Evolutionary conservation across 2,329 filamentous ascomycete genomes (phyloP), one percentile per base, ranked within the genome.

Genomic region (Boeremia lycopersici): DNA sequence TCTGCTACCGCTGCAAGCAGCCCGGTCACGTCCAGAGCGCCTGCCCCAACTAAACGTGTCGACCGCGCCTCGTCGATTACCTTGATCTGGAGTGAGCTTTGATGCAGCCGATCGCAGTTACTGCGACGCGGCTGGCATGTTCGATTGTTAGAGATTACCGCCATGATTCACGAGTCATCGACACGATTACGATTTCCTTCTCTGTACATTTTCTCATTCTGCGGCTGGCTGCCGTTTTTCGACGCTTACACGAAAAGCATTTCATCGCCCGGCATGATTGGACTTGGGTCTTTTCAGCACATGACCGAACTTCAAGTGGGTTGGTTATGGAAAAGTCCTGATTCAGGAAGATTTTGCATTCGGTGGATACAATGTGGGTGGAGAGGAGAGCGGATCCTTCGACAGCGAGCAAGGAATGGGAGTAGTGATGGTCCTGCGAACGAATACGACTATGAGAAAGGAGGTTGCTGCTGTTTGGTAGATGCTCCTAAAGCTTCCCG

Each of bases 1-100:
- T 96, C 76, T 99, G 95, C 89, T 99, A 99, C 86, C 96, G 96
- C 84, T 98, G 86, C 84, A 87, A 87, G 80, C 84, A 89, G 78
- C 84, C 86, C 66, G 93, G 93, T 69, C 93, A 97, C 81, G 89
- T 98, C 76, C 93, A 97, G 86, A 87, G 90, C 69, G 86, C 90
- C 72, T 99, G 95, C 88, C 91, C 93, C 73, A 92, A 89, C 83
- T 90, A 89, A 79, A 69, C 53, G 65, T 67, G 40, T 53, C 50
- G 44, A 51, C 42, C 46, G 51, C 56, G 57, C 63, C 50, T 58
- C 60, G 65, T 69, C 65, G 70, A 67, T 67, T 63, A 63, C 59
- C 43, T 60, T 65, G 61, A 62, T 68, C 63, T 68, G 64, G 66
- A 64, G 62, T 59, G 62, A 59, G 62, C 67, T 66, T 67, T 57